phyloP scores from a whole-genome alignment of 2,329 filamentous ascomycete species.

The Ceratocystis diversiconidia region DNA sequence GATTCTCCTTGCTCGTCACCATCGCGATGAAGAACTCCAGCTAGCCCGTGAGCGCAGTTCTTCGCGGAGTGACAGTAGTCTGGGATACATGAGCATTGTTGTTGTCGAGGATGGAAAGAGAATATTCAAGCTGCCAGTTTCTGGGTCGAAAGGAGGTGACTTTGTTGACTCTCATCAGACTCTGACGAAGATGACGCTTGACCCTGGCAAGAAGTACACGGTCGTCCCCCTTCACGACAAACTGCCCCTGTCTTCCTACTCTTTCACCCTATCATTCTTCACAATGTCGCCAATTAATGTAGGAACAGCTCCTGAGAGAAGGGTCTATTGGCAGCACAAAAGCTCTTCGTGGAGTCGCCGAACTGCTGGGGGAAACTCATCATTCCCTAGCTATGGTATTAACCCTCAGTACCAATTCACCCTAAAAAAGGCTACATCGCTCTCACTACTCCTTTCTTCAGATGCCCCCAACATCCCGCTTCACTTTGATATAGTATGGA shows the following conservation, averaged over 20 bases:
- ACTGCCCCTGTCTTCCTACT: constrained; percentile 56
- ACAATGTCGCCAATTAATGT: constrained; percentile 51
- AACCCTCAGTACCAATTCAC: constrained; percentile 76
- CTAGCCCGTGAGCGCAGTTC: constrained; percentile 25
- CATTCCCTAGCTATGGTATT: constrained; percentile 58
- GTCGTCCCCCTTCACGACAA: constrained; percentile 67
- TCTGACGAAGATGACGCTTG: constrained; percentile 50
- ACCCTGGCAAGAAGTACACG: constrained; percentile 33
- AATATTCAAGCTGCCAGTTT: constrained; percentile 59
- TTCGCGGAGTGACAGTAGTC: constrained; percentile 27
- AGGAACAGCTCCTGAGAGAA: constrained; percentile 44
- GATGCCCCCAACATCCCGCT: constrained; percentile 53
- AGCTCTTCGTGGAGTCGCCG: constrained; percentile 59
- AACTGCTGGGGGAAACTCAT: constrained; percentile 73
- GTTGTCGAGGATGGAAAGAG: constrained; percentile 59
- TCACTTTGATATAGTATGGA: constrained; percentile 75
- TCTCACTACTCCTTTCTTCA: constrained; percentile 63
- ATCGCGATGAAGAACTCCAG: constrained; percentile 51
- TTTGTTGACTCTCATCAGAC: constrained; percentile 92
- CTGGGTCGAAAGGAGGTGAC: constrained; percentile 54
- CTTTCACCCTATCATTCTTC: constrained; percentile 79
- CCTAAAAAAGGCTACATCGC: constrained; percentile 40
- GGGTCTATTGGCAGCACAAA: constrained; percentile 44
- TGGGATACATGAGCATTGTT: constrained; percentile 79
- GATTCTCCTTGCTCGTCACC: constrained; percentile 78